Base-by-base conservation (phyloP, 1,284 basidiomycete genomes). In the Microbotryomycetes sp. region DNA sequence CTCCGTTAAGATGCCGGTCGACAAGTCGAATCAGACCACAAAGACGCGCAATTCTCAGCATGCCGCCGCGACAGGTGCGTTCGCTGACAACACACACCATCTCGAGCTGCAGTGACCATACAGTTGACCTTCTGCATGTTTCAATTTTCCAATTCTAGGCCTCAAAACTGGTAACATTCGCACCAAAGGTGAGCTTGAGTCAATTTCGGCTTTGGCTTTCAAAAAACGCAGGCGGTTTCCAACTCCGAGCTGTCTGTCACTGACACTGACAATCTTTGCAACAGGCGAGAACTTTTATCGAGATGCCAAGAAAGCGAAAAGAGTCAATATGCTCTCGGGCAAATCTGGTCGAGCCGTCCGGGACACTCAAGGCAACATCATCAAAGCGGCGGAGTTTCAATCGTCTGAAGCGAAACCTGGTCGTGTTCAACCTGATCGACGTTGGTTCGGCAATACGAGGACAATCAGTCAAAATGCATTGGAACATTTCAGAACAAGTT, bases 361-460 rank as follows among this genome's bases (percentile, higher is more conserved):
- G 52, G 89, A 94, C 78, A 83, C 83, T 71, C 87, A 91, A 69
- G 92, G 92, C 60, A 93, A 90, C 76, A 86, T 97, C 72, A 83
- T 89, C 69, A 81, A 93, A 77, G 90, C 89, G 54, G 92, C 93
- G 64, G 88, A 88, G 2, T 97, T 92, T 75, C 92, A 96, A 78
- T 92, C 88, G 75, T 85, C 85, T 67, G 91, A 94, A 76, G 86
- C 87, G 4, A 85, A 84, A 60, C 87, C 89, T 0, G 92, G 92
- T 22, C 80, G 92, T 61, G 89, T 96, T 31, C 88, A 92, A 78
- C 88, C 92, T 65, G 93, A 97, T 80, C 81, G 90, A 63, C 78
- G 92, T 70, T 96, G 92, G 92, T 97, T 97, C 72, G 92, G 93
- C 52, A 98, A 98, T 79, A 98, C 96, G 14, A 82, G 96, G 73